Evolutionary conservation across 2,329 filamentous ascomycete genomes (phyloP), one percentile per base, ranked within the genome.

Genomic region (Microsporum ferrugineum): DNA sequence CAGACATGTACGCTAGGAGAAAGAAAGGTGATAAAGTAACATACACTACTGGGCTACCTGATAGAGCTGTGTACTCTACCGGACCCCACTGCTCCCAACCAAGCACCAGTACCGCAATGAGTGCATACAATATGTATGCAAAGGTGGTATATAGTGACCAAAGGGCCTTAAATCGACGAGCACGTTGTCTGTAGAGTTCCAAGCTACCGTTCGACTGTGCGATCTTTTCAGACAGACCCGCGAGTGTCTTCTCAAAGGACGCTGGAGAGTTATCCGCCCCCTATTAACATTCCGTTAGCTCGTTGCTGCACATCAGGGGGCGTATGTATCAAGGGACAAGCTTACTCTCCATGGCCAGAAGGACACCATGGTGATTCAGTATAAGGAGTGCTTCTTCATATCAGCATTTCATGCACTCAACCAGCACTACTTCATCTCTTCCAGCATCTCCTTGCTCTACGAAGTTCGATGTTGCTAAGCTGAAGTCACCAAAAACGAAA

Each of bases 141-240:
- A 99, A 92, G 61, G 85, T 85, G 2, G 91, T 85, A 72, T 97
- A 99, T 12, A 99, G 82, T 0, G 91, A 96, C 84, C 86, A 91
- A 60, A 97, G 82, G 41, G 90, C 89, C 67, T 88, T 92, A 68
- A 87, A 82, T 62, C 91, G 87, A 62, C 92, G 85, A 57, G 88
- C 85, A 63, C 82, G 83, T 67, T 87, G 82, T 55, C 89, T 85
- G 43, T 88, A 80, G 47, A 79, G 79, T 69, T 96, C 91, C 66
- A 96, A 86, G 58, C 82, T 84, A 47, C 86, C 78, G 68, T 88
- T 88, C 1, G 87, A 84, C 65, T 84, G 82, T 45, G 86, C 80
- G 73, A 99, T 96, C 76, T 94, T 96, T 59, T 80, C 79, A 8
- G 91, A 88, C 53, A 99, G 83, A 29, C 84, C 81, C 7, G 90